Evolutionary conservation across 306 rosid genomes (phyloP), one percentile per base, ranked within the genome.

Genomic region (Hippophae gyantsensis): DNA sequence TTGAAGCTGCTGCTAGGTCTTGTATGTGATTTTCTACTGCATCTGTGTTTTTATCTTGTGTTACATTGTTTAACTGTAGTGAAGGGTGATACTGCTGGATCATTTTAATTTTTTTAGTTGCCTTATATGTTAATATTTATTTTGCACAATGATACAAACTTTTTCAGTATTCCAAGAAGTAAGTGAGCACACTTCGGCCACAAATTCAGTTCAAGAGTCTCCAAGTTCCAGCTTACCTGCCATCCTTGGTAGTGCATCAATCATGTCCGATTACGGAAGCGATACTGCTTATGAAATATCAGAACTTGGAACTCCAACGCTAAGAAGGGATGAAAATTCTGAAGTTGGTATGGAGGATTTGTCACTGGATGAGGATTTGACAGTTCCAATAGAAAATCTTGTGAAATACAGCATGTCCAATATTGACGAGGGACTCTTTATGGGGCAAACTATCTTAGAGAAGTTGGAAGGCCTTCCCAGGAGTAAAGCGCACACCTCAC

Each of bases 1-100:
- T 93, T 60, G 97, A 93, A 79, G 89, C 86, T 66, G 97, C 97
- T 64, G 99, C 97, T 72, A 89, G 99, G 78, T 81, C 90, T 70
- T 80, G 99, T 93, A 93, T 61, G 97, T 81, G 54, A 67, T 72
- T 83, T 44, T 70, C 73, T 72, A 46, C 61, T 68, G 66, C 64
- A 58, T 48, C 56, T 18, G 23, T 18, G 23, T 18, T 18, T 18
- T 18, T 18, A 18, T 18, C 23, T 18, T 18, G 23, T 1, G 23
- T 18, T 18, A 18, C 23, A 18, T 18, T 18, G 23, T 18, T 18
- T 18, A 18, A 18, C 23, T 18, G 23, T 18, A 1, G 23, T 18
- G 23, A 18, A 18, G 1, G 23, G 23, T 18, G 23, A 18, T 18
- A 18, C 23, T 18, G 23, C 23, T 18, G 23, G 23, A 18, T 18